Base-by-base conservation (phyloP, 495 filamentous ascomycete genomes). In the Penicillium alfredii region DNA sequence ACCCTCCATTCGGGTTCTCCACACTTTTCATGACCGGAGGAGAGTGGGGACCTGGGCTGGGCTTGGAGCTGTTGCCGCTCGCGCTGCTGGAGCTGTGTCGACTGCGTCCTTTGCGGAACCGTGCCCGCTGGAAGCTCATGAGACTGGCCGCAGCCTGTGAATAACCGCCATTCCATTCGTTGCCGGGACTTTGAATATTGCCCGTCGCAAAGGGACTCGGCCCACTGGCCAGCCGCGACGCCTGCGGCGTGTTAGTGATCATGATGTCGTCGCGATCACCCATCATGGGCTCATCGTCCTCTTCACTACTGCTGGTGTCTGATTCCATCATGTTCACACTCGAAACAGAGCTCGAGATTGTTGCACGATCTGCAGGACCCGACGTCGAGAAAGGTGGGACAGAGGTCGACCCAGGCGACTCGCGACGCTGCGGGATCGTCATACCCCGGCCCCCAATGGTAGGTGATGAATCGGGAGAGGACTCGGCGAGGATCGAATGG, bases 391-490 rank as follows among this genome's bases (percentile, higher is more conserved):
- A 65, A 20, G 55, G 61, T 20, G 55, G 61, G 4, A 41, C 50
- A 2, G 61, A 63, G 27, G 65, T 65, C 15, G 66, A 58, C 36
- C 61, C 62, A 7, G 56, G 64, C 12, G 71, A 73, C 7, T 70
- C 66, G 40, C 74, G 76, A 29, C 78, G 66, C 11, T 64, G 61
- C 3, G 87, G 88, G 24, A 94, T 90, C 43, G 75, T 80, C 71
- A 94, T 81, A 6, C 80, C 82, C 15, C 84, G 75, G 18, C 84
- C 83, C 26, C 73, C 72, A 26, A 93, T 81, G n/a, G 78, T 88
- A 0, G 93, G 93, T 0, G 88, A 94, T 3, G 88, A 93, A 54
- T 95, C 89, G 8, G 93, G 92, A n/a, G 86, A 92, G 0, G 85
- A 82, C 47, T 88, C 81, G 36, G 88, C 88, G 6, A 96, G 72